A percentile compares a stretch with the other conserved stretches of the same genome.
These are phyloP conservation scores for Cordyceps javanica DNA, from an alignment of 2,329 filamentous ascomycete genomes.

Conservation along the genomic window DNA sequence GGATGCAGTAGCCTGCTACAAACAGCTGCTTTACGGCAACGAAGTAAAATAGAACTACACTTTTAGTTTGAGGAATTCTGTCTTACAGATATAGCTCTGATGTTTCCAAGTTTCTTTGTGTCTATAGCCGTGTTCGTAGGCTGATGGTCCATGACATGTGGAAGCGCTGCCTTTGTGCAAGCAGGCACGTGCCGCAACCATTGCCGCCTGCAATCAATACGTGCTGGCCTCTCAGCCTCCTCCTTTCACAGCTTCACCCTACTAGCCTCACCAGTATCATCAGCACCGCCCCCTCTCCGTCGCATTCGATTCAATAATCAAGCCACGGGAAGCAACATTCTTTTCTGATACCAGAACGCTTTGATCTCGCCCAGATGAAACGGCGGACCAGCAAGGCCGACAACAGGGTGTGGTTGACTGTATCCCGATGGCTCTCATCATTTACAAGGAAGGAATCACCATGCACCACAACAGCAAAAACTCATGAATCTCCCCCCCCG, in stretches of 20 bases:
- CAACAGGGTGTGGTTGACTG: background rate
- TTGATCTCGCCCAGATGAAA: conserved; percentile 1
- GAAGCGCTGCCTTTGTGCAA: conserved; percentile 5
- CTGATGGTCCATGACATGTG: background rate
- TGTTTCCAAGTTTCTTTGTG: background rate
- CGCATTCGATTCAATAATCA: conserved; percentile 3
- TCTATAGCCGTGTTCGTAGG: background rate
- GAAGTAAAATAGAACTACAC: background rate
- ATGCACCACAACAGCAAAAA: conserved; percentile 1
- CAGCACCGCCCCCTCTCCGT: conserved; percentile 1
- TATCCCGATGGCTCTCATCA: conserved; percentile 2
- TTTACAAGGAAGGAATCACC: conserved; percentile 4
- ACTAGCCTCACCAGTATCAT: conserved; percentile 1
- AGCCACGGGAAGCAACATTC: conserved; percentile 1
- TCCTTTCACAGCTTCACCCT: conserved; percentile 1
- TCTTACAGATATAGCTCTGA: background rate
- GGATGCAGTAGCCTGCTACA: no score
- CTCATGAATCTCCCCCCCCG: conserved; percentile 26
- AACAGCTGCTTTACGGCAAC: background rate
- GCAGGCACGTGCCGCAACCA: conserved; percentile 5
- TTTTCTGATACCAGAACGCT: background rate
- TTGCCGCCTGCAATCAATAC: background rate
- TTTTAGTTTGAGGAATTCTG: background rate
- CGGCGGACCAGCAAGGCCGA: background rate
- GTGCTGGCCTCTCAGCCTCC: background rate